phyloP scores from a whole-genome alignment of 345 rosid genomes.

The Eucalyptus curtisii region DNA sequence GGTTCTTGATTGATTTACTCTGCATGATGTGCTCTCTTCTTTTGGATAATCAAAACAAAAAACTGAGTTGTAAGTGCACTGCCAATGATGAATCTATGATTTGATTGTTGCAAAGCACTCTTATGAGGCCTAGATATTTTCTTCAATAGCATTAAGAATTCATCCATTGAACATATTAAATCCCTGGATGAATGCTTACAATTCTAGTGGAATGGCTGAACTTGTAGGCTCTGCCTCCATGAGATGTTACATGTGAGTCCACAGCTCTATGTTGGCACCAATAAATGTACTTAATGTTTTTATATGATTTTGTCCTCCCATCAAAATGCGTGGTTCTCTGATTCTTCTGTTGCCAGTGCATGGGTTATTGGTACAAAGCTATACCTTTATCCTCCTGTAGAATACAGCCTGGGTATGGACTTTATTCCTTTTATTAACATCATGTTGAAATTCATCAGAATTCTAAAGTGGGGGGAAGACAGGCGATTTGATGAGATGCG shows the following conservation, averaged over 20 bases:
- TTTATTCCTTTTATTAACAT: background rate
- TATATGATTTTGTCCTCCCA: background rate
- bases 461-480: conserved; percentile 93
- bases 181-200: background rate
- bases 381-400: background rate
- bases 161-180: background rate
- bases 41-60: background rate
- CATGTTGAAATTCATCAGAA: conserved; percentile 25
- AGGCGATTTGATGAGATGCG: conserved; percentile 87
- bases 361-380: background rate
- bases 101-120: background rate
- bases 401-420: background rate
- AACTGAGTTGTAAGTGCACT: background rate
- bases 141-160: background rate
- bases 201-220: background rate
- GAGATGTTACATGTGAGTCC: background rate
- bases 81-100: background rate
- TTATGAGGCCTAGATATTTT: background rate
- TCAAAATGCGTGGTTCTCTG: background rate
- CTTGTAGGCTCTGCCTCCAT: background rate
- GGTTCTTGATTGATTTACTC: background rate
- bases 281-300: background rate
- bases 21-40: background rate
- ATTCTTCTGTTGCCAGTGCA: background rate
- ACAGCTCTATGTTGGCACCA: background rate